phyloP scores from a whole-genome alignment of 768 basidiomycete species.

The Suillus subaureus region DNA sequence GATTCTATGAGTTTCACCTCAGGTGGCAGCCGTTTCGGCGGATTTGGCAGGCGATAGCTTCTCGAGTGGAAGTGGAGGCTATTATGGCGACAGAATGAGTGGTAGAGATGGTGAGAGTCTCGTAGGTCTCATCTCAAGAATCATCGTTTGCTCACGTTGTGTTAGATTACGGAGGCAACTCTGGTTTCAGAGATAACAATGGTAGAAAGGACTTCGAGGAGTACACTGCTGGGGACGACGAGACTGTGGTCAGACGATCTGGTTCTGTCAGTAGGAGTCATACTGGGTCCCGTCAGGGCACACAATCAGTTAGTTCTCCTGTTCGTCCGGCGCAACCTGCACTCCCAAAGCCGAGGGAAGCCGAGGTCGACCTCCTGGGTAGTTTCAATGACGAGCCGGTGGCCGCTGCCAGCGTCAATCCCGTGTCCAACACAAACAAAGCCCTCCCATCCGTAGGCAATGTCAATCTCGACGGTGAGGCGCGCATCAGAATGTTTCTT shows the following conservation, averaged over 20 bases:
- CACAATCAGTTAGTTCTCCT: conserved; percentile 20
- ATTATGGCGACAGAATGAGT: conserved; percentile 47
- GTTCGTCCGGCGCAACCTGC: conserved; percentile 28
- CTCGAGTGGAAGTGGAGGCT: conserved; percentile 35
- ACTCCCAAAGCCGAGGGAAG: conserved; percentile 45
- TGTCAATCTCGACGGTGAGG: conserved; percentile 29
- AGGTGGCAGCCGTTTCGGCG: conserved; percentile 63
- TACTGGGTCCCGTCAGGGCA: conserved; percentile 43
- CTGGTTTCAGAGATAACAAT: conserved; percentile 61
- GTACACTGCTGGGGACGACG: conserved; percentile 96
- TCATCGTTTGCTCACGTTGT: conserved; percentile 20
- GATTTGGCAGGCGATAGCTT: conserved; percentile 65
- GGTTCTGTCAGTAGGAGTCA: conserved; percentile 40
- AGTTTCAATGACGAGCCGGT: conserved; percentile 68
- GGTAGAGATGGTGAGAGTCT: conserved; percentile 40
- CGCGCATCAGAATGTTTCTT: neutral
- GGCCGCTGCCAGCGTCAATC: conserved; percentile 19
- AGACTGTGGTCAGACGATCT: conserved; percentile 46
- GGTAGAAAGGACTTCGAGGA: conserved; percentile 78
- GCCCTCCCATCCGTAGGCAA: conserved; percentile 30
- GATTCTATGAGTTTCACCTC: conserved; percentile 71
- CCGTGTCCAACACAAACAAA: conserved; percentile 26
- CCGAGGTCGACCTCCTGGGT: conserved; percentile 75
- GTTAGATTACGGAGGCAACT: conserved; percentile 42
- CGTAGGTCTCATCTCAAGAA: conserved; percentile 12